Evolutionary conservation across 768 basidiomycete genomes (phyloP), one percentile per base, ranked within the genome.

Genomic region (Pleurotus giganteus): DNA sequence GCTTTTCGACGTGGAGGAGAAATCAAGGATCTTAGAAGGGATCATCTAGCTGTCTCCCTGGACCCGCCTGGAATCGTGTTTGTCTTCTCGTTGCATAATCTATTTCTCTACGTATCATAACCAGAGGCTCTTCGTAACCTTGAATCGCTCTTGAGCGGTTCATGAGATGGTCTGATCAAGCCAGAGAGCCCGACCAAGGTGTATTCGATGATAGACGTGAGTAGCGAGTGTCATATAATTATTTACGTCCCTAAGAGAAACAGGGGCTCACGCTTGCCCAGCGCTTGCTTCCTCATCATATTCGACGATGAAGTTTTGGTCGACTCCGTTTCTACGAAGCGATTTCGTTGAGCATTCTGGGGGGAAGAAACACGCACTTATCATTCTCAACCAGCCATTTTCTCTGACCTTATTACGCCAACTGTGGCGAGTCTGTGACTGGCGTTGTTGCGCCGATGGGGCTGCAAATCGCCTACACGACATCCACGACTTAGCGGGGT

Each of bases 311-410:
- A 44, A 29, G n/a, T 27, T 11, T 23, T 53, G 52, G 39, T 53
- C 42, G 41, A n/a, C 23, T 8, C 52, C 52, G 26, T 53, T 53
- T 43, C 19, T 53, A 42, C 37, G 37, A 17, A n/a, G 19, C 5
- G 31, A 19, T 19, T 8, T 23, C n/a, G 45, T 34, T 7, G 46
- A 17, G 36, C 19, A 46, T 47, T 29, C 37, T 23, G 28, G 32
- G 7, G 19, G 41, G 23, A 46, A 41, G 12, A 67, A 63, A 43
- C 74, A 75, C 37, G 91, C 86, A 0, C 74, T 98, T 56, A 85
- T 98, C 61, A 85, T 99, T 61, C 79, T 98, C 53, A 98, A 99
- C 68, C 91, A 96, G 57, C 88, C 93, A 0, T 93, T 96, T 65
- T 83, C 84, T 21, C 59, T 69, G 3, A 60, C 71, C 8, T 77